A percentile compares a stretch with the other conserved stretches of the same genome.
These are phyloP conservation scores for Sugiyamaella castrensis DNA, from an alignment of 1,139 yeast species.

Conservation along the genomic window DNA sequence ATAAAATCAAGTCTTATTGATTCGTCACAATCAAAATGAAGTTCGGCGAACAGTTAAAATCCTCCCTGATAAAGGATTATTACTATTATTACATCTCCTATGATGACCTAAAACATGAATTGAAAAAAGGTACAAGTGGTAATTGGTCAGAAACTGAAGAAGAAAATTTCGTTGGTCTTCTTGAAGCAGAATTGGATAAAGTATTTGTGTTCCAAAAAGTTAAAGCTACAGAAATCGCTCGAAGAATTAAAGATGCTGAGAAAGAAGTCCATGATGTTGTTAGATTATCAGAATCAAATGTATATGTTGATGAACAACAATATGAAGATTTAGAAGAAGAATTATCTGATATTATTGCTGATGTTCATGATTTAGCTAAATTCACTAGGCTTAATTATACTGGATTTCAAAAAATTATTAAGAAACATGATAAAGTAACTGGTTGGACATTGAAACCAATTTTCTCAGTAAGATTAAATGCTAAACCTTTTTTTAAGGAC, in stretches of 20 bases:
- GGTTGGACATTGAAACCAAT: conserved; percentile 81
- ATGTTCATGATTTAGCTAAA: conserved; percentile 94
- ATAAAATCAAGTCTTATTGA: too few relatives aligned
- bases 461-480: conserved; percentile 84
- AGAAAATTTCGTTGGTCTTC: conserved; percentile 68
- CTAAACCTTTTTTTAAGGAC: conserved; percentile 94
- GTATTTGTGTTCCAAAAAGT: conserved; percentile 87
- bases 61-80: conserved; percentile 56
- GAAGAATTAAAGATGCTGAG: conserved; percentile 81
- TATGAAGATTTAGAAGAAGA: conserved; percentile 91
- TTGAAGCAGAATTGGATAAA: conserved; percentile 84
- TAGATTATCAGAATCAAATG: conserved; percentile 42
- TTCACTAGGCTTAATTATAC: conserved; percentile 90
- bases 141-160: conserved; percentile 75
- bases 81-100: conserved; percentile 86
- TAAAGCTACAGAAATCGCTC: conserved; percentile 75
- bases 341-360: conserved; percentile 89
- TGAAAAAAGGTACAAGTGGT: conserved; percentile 61
- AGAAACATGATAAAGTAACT: conserved; percentile 93
- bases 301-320: conserved; percentile 59
- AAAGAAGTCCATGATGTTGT: conserved; percentile 62
- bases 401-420: conserved; percentile 92
- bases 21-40: too few relatives aligned
- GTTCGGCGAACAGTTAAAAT: conserved; percentile 44
- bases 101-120: conserved; percentile 79